phyloP scores from a whole-genome alignment of 768 basidiomycete species.

The Kwoniella dendrophila region DNA sequence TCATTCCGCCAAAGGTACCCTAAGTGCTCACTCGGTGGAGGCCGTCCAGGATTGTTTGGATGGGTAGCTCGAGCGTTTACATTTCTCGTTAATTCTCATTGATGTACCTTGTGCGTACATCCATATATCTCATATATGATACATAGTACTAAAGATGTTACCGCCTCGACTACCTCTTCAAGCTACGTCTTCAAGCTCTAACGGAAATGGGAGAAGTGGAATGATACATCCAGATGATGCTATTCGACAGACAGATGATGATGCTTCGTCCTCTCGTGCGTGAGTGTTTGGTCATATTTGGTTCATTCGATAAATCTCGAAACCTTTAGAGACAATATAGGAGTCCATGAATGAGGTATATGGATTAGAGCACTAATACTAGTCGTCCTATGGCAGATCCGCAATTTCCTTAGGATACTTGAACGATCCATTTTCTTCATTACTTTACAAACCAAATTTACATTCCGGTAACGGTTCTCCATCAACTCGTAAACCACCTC shows the following conservation, averaged over 20 bases:
- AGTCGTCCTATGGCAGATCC: constrained; percentile 58
- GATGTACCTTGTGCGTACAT: too few relatives aligned
- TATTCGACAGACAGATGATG: constrained; percentile 54
- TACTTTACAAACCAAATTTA: constrained; percentile 66
- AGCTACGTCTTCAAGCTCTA: neutral
- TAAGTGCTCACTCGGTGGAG: neutral
- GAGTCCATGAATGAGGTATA: neutral
- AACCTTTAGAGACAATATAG: neutral
- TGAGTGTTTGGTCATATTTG: constrained; percentile 29
- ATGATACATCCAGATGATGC: constrained; percentile 47
- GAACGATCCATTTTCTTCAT: constrained; percentile 69
- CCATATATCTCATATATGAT: too few relatives aligned
- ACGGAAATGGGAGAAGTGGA: neutral
- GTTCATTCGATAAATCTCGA: neutral
- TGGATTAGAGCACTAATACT: neutral
- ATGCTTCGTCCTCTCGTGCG: constrained; percentile 55
- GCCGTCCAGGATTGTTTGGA: constrained; percentile 1
- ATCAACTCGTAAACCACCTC: constrained; percentile 62
- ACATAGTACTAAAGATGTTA: neutral
- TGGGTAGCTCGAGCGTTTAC: neutral
- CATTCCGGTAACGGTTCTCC: constrained; percentile 58
- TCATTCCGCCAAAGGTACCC: too few relatives aligned
- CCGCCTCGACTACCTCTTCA: neutral
- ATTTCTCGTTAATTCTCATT: too few relatives aligned
- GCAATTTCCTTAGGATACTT: constrained; percentile 81